Conservation (phyloP, 495 filamentous ascomycete genomes). For the Tuber microsphaerosporum region DNA sequence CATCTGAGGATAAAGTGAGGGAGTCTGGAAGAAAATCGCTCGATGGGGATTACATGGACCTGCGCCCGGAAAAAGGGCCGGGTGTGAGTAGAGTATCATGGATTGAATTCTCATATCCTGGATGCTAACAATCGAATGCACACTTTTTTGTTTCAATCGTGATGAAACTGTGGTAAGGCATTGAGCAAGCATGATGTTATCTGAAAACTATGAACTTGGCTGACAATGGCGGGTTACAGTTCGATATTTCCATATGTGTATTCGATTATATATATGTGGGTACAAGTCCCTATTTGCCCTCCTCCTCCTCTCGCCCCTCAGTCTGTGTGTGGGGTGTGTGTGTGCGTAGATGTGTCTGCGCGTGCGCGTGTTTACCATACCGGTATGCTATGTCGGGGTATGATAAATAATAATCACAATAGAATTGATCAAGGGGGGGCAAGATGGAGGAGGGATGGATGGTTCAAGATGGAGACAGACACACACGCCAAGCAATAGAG, state of each 20-base stretch:
- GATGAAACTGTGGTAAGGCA: background rate
- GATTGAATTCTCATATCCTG: background rate
- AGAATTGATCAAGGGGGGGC: background rate
- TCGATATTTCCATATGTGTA: background rate
- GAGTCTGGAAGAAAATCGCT: slow-evolving; percentile 21
- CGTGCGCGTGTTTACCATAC: background rate
- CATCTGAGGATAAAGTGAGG: slow-evolving; percentile 17
- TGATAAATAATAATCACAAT: background rate
- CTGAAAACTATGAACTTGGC: background rate
- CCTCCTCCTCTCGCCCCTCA: background rate
- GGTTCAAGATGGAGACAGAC: background rate
- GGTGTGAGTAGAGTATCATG: slow-evolving; percentile 7
- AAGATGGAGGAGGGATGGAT: background rate
- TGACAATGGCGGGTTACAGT: background rate
- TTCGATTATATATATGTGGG: background rate
- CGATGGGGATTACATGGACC: slow-evolving; percentile 20
- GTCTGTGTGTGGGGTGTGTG: background rate
- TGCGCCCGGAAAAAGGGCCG: slow-evolving; percentile 31
- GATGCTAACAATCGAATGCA: background rate
- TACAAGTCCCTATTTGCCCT: background rate
- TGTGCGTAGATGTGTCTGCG: too few relatives aligned
- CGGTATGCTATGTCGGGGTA: background rate
- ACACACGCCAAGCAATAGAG: background rate
- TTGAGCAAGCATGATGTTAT: background rate
- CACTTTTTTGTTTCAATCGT: background rate